Evolutionary conservation across 331 rosid species (phyloP).

Genomic region (Cydonia oblonga): DNA sequence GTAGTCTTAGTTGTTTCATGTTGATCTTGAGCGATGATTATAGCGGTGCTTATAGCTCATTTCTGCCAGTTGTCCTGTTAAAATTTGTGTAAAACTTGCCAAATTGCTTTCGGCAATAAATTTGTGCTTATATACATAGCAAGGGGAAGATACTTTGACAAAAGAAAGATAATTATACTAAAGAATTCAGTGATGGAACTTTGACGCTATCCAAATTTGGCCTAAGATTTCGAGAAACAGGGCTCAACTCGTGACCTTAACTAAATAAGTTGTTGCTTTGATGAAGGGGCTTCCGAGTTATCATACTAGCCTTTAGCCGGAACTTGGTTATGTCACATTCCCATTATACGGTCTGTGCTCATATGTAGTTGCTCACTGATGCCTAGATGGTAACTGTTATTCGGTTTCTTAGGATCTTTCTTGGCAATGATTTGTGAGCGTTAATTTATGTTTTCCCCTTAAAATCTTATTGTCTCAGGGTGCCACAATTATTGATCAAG

Average conservation of each 20-base stretch:
- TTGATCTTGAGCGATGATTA: neutral
- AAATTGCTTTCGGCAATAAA: neutral
- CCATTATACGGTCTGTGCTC: neutral
- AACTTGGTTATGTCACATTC: neutral
- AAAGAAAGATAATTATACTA: neutral
- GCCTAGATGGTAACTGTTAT: too few relatives aligned
- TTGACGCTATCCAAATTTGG: neutral
- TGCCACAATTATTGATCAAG: conserved; percentile 82
- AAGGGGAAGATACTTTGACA: neutral
- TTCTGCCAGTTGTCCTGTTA: neutral
- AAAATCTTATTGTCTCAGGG: conserved; percentile 43
- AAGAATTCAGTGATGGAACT: neutral
- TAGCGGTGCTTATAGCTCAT: neutral
- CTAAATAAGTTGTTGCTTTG: neutral
- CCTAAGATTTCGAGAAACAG: neutral
- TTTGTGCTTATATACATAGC: neutral
- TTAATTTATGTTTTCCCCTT: neutral
- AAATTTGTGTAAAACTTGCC: neutral
- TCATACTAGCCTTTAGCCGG: neutral
- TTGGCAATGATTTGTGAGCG: neutral
- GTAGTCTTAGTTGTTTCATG: neutral
- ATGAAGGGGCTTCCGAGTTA: neutral
- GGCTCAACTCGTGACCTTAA: neutral
- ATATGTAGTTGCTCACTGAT: neutral
- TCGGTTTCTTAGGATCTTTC: neutral